These are phyloP conservation scores for Penicillium subrubescens DNA, from an alignment of 495 filamentous ascomycete genomes.

Conservation along the genomic window DNA sequence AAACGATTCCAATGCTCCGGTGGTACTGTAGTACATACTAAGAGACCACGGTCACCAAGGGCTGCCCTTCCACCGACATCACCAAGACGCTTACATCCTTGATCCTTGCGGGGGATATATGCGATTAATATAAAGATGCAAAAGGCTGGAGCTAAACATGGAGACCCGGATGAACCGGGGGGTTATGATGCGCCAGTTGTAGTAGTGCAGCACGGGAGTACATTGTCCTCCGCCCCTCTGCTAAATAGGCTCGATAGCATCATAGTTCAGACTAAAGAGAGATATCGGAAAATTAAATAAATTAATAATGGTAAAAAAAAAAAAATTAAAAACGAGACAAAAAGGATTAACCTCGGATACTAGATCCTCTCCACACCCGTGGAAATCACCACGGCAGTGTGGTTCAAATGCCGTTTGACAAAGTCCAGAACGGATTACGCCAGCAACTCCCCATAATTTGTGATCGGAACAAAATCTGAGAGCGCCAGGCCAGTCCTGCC, in stretches of 20 bases:
- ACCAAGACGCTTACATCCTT: constrained; percentile 13
- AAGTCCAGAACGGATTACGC: constrained; percentile 4
- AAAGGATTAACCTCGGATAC: constrained; percentile 1
- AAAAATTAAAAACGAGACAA: not conserved
- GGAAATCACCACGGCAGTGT: constrained; percentile 1
- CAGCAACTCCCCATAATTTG: constrained; percentile 3
- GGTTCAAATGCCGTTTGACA: constrained; percentile 8
- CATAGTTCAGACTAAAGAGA: not conserved
- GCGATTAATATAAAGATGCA: constrained; percentile 25
- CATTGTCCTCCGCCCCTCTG: not conserved
- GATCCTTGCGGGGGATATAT: constrained; percentile 14
- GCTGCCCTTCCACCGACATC: not conserved
- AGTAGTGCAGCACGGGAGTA: not conserved
- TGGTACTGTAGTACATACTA: not conserved
- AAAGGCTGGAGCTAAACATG: constrained; percentile 12
- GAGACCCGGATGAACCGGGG: constrained; percentile 17
- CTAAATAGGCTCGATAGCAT: not conserved
- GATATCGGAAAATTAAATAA: not conserved
- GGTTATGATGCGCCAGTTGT: not conserved
- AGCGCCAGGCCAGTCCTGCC: not conserved
- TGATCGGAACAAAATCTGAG: not conserved
- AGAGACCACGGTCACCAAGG: not conserved
- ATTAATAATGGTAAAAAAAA: not conserved
- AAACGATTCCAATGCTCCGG: not conserved
- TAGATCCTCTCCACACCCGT: constrained; percentile 7